Percentiles rank a stretch among this genome's conserved stretches.
Evolutionary conservation across 805 yeast genomes (phyloP).

Genomic region (Priceomyces haplophilus): DNA sequence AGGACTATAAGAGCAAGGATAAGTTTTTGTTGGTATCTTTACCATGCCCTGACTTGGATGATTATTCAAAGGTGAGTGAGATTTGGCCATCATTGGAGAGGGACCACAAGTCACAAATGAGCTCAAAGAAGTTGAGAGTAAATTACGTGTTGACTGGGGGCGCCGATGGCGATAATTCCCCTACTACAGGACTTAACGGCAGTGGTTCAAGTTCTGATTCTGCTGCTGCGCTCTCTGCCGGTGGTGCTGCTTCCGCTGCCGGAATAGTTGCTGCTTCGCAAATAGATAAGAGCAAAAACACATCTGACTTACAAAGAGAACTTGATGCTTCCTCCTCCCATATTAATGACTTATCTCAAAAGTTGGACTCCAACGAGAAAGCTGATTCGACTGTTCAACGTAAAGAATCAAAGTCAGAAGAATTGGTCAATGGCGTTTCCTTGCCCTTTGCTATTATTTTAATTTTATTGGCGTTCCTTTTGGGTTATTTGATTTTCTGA

Average conservation of each 20-base stretch:
- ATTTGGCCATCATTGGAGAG: constrained; percentile 74
- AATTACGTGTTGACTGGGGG: constrained; percentile 42
- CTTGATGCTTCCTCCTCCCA: constrained; percentile 40
- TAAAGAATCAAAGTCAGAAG: constrained; percentile 16
- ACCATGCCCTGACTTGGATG: constrained; percentile 65
- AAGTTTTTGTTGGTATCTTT: constrained; percentile 87
- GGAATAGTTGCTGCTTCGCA: constrained; percentile 14
- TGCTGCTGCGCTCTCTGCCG: constrained; percentile 8
- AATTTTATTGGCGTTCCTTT: constrained; percentile 50
- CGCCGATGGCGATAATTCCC: constrained; percentile 19
- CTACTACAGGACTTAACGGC: constrained; percentile 8
- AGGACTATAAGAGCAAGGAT: constrained; percentile 80
- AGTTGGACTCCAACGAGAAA: constrained; percentile 42
- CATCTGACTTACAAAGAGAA: constrained; percentile 24
- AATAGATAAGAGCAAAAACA: constrained; percentile 5
- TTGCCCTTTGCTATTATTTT: constrained; percentile 50
- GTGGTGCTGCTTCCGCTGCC: constrained; percentile 17
- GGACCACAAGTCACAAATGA: constrained; percentile 50
- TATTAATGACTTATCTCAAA: constrained; percentile 42
- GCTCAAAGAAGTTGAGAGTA: constrained; percentile 67
- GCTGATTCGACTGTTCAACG: constrained; percentile 15
- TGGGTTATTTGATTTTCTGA: constrained; percentile 73
- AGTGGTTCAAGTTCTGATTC: constrained; percentile 4
- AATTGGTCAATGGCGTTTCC: constrained; percentile 48
- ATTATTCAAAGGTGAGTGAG: constrained; percentile 57